Evolutionary conservation across 768 basidiomycete genomes (phyloP), one percentile per base, ranked within the genome.

Genomic region (Phanerodontia chrysosporium): DNA sequence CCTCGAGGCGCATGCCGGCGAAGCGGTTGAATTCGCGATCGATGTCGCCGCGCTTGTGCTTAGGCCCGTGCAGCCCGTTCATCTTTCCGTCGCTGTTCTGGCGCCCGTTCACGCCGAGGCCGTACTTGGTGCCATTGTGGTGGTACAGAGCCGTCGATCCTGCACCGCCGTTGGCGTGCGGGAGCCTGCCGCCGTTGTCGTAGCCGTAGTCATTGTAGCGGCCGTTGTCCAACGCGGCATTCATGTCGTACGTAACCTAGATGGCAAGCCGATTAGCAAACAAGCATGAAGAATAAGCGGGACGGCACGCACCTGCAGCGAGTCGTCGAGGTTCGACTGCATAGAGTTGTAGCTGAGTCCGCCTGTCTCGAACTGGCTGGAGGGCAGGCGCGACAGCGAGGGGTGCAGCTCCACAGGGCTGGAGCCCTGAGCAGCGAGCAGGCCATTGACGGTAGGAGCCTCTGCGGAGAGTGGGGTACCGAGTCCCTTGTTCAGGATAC

Each of bases 1-100:
- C 97, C 70, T 99, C 97, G 55, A 99, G 79, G 45, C 95, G 87
- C 29, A 94, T 95, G 7, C 96, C 96, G 29, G 96, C 89, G 70
- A 98, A 99, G 5, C 97, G 89, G 76, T 99, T 99, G 74, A 95
- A 94, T 80, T 92, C 86, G 65, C 94, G 86, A 71, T 96, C 93
- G 68, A 94, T 82, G 66, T 97, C 92, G 39, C 92, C 92, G 13
- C 95, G 83, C 76, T 95, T 96, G 76, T 95, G 95, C 75, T 96
- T 96, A 53, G 93, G 84, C 45, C 95, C 95, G 67, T 93, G 91
- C 46, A 95, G 71, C 22, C 92, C 92, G 66, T 92, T 92, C 84
- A 93, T 91, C 73, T 94, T 94, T 57, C 83, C 74, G 63, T 91
- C 89, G 46, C 79, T 77, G 44, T 75, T 68, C 16, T 77, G 75